Conservation (phyloP, 2,329 filamentous ascomycete genomes). For the Blumeriella jaapii region DNA sequence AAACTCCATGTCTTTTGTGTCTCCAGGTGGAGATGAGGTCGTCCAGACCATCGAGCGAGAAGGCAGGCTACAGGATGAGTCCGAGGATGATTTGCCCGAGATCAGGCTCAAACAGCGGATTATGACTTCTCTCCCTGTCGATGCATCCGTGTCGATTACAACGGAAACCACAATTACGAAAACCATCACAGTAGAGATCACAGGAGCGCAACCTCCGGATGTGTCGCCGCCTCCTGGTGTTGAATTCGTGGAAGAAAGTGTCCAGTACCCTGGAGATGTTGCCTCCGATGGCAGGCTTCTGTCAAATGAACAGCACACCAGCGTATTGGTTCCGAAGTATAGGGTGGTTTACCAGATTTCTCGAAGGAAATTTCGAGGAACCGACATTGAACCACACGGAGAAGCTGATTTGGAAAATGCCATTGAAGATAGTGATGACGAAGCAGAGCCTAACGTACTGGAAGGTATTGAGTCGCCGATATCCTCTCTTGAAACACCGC, state of each 20-base stretch:
- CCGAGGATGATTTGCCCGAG: conserved; percentile 32
- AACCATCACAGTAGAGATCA: conserved; percentile 53
- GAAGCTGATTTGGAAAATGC: conserved; percentile 17
- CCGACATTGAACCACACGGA: conserved; percentile 28
- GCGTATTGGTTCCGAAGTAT: conserved; percentile 28
- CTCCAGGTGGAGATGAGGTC: conserved; percentile 21
- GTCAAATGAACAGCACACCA: conserved; percentile 12
- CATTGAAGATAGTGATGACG: conserved; percentile 11
- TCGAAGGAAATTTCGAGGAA: conserved; percentile 38
- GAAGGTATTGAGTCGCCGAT: conserved; percentile 4
- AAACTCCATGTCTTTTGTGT: conserved; percentile 28
- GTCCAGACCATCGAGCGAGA: conserved; percentile 29
- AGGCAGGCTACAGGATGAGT: conserved; percentile 29
- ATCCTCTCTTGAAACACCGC: conserved; percentile 4
- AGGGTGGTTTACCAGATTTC: conserved; percentile 49
- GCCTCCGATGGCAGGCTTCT: conserved; percentile 12
- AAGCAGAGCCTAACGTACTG: background rate
- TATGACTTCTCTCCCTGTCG: conserved; percentile 40
- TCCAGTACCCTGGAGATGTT: conserved; percentile 14
- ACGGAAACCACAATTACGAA: conserved; percentile 49
- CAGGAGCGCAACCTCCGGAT: conserved; percentile 38
- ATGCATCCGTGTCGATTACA: conserved; percentile 47
- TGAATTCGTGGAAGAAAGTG: conserved; percentile 43
- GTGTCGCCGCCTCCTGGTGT: conserved; percentile 46
- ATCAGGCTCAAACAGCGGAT: conserved; percentile 41